Evolutionary conservation across 2,329 filamentous ascomycete species (phyloP).

Genomic region (Neofusicoccum umdonicola): DNA sequence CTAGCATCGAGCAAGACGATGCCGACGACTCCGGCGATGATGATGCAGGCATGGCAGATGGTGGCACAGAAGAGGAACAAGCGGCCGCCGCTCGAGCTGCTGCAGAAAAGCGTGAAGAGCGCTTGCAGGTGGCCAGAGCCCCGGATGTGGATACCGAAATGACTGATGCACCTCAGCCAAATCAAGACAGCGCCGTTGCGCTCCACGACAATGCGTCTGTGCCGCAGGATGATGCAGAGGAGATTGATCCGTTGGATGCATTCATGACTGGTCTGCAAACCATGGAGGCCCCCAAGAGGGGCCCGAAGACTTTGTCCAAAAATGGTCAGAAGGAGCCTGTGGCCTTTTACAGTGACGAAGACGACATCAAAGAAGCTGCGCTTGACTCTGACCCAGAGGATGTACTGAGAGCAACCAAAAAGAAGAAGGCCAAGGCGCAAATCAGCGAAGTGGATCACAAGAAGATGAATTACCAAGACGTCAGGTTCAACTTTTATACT

Average conservation of each 20-base stretch:
- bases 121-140: conserved; percentile 27
- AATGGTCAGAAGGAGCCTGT: conserved; percentile 65
- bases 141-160: conserved; percentile 44
- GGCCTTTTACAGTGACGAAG: conserved; percentile 81
- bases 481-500: conserved; percentile 93
- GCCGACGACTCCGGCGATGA: conserved; percentile 67
- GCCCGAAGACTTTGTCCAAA: conserved; percentile 29
- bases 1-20: conserved; percentile 32
- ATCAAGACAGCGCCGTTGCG: conserved; percentile 23
- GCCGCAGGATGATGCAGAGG: conserved; percentile 57
- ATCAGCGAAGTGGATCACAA: conserved; percentile 83
- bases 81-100: conserved; percentile 83
- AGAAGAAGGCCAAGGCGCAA: conserved; percentile 89
- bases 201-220: background rate
- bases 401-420: conserved; percentile 56
- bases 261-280: conserved; percentile 78
- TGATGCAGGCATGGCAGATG: conserved; percentile 72
- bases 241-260: conserved; percentile 88
- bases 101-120: conserved; percentile 72
- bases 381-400: conserved; percentile 52
- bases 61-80: conserved; percentile 81
- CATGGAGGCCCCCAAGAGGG: conserved; percentile 41
- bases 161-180: conserved; percentile 36
- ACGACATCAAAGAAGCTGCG: conserved; percentile 68
- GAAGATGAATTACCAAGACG: conserved; percentile 79